phyloP scores from a whole-genome alignment of 768 basidiomycete species.

The Boletellus emodensis region DNA sequence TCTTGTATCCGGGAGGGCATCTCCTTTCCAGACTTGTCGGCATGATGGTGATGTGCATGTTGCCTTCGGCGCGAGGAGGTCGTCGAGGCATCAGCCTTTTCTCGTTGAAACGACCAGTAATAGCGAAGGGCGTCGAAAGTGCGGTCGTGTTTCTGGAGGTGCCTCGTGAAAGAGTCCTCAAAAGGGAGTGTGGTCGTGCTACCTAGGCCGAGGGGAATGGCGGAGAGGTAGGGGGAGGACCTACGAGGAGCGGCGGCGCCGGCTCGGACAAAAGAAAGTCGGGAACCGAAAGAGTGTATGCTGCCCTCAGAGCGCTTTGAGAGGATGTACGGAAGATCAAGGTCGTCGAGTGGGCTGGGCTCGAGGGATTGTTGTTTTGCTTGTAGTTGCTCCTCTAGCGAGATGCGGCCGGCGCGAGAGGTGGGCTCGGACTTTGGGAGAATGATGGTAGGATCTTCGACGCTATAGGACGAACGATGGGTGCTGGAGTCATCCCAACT shows the following conservation, averaged over 20 bases:
- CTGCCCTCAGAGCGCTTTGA: constrained; percentile 31
- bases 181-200: constrained; percentile 32
- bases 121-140: constrained; percentile 41
- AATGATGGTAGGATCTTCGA: constrained; percentile 19
- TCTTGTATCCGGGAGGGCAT: constrained; percentile 41
- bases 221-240: constrained; percentile 28
- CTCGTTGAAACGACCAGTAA: constrained; percentile 60
- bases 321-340: constrained; percentile 46
- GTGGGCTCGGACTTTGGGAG: constrained; percentile 48
- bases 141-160: constrained; percentile 37
- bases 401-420: constrained; percentile 48
- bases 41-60: constrained; percentile 10
- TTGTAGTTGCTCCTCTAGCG: constrained; percentile 42
- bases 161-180: constrained; percentile 40
- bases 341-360: constrained; percentile 29
- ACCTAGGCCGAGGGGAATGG: constrained; percentile 21
- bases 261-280: constrained; percentile 15
- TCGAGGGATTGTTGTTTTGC: constrained; percentile 16
- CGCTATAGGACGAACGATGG: constrained; percentile 16
- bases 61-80: constrained; percentile 24
- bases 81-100: constrained; percentile 39
- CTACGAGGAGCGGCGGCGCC: neutral
- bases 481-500: constrained; percentile 49
- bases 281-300: constrained; percentile 30
- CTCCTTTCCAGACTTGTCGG: constrained; percentile 18